Base-by-base conservation (phyloP, 306 rosid genomes). In the Vigna angularis region DNA sequence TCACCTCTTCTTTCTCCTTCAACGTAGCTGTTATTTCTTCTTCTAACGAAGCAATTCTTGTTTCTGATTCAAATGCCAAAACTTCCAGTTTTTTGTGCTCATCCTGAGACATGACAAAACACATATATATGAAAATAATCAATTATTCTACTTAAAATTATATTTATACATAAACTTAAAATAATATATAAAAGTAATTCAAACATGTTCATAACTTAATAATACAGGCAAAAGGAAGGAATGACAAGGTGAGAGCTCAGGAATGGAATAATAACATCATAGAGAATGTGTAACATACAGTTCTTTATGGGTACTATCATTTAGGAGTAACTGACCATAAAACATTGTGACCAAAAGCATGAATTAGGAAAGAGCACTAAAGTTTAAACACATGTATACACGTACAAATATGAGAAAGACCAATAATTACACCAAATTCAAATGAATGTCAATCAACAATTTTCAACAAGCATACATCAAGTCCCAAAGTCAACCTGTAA, bases 11-110 rank as follows among this genome's bases (percentile, higher is more conserved):
- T 79, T 83, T 95, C 83, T 92, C 96, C 47, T 67, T 74, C 77
- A 58, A 68, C 13, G 63, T 77, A 76, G 84, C 83, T 63, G 82
- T 66, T 42, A 94, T 67, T 78, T 88, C 86, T 73, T 89, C 91
- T 86, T 90, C 92, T 76, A 91, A 73, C 22, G 89, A 88, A 89
- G 82, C 53, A 72, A 92, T 79, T 73, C 76, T 85, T 51, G 98
- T 64, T 82, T 89, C 98, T 55, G 84, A 82, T 86, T 95, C 98
- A 88, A 92, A 88, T 57, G 85, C 86, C 58, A 82, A 75, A 64
- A 87, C 89, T 79, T 92, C 98, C 82, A 95, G 79, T 76, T 77
- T 85, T 81, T 68, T 88, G 85, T 87, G 75, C 76, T 90, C 97
- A 80, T 94, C 98, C 98, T 95, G 88, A 80, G 66, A 52, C 28